A percentile compares a stretch with the other conserved stretches of the same genome.
Evolutionary conservation across 2,329 filamentous ascomycete species (phyloP).

Genomic region (Stachybotrys elegans): DNA sequence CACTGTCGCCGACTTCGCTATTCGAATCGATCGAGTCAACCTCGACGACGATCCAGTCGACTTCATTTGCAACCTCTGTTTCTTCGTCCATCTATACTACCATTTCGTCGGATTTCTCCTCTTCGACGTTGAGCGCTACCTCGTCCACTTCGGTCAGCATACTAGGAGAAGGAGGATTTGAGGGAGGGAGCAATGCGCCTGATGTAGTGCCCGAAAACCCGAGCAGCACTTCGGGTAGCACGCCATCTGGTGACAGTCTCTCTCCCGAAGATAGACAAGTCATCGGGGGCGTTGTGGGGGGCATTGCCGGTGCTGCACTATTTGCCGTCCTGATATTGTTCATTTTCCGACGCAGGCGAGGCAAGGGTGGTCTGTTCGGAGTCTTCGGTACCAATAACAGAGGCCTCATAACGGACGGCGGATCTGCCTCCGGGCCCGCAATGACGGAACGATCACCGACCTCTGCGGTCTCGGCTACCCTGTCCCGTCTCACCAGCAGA

Average conservation of each 20-base stretch:
- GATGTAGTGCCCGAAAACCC: slow-evolving; percentile 14
- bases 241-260: slow-evolving; percentile 17
- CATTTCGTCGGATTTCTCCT: neutral
- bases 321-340: slow-evolving; percentile 49
- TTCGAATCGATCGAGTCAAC: too few species aligned
- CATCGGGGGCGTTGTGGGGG: slow-evolving; percentile 53
- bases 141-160: neutral
- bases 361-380: slow-evolving; percentile 36
- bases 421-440: slow-evolving; percentile 14
- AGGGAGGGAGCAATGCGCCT: slow-evolving; percentile 11
- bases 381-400: slow-evolving; percentile 27
- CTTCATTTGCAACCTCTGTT: too few species aligned
- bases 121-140: neutral
- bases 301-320: slow-evolving; percentile 53
- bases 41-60: too few species aligned
- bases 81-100: neutral
- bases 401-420: slow-evolving; percentile 22
- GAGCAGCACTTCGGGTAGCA: slow-evolving; percentile 13
- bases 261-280: slow-evolving; percentile 33
- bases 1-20: too few species aligned
- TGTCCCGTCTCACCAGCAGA: slow-evolving; percentile 42
- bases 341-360: slow-evolving; percentile 52
- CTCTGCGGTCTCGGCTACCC: slow-evolving; percentile 39
- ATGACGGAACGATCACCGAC: slow-evolving; percentile 43
- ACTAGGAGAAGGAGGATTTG: neutral